Percentiles rank a stretch among this genome's conserved stretches.
These are phyloP conservation scores for Fistulinella prunicolor DNA, from an alignment of 768 basidiomycete species.

Conservation along the genomic window DNA sequence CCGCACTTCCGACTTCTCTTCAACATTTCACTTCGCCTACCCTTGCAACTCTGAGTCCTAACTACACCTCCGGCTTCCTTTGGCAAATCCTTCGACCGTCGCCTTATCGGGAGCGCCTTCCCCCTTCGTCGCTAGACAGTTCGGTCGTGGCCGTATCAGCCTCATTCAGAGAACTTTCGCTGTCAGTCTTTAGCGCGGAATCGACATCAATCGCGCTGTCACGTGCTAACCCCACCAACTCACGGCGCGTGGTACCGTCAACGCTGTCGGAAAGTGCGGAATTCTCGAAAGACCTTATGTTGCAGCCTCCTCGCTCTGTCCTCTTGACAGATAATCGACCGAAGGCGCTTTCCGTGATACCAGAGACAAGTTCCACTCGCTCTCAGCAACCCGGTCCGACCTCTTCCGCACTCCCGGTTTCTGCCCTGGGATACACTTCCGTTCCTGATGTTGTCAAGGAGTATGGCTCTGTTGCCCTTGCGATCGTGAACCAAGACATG, in stretches of 20 bases:
- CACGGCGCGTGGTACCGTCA: conserved; percentile 18
- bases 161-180: conserved; percentile 47
- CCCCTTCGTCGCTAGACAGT: conserved; percentile 26
- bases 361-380: conserved; percentile 11
- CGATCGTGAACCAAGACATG: conserved; percentile 49
- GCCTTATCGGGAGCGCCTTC: conserved; percentile 38
- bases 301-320: conserved; percentile 33
- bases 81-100: conserved; percentile 44
- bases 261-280: conserved; percentile 28
- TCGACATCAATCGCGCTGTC: conserved; percentile 33
- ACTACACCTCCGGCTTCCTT: conserved; percentile 29
- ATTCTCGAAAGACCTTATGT: conserved; percentile 35
- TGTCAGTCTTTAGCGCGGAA: conserved; percentile 50
- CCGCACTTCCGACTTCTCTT: conserved; percentile 21
- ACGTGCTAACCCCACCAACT: conserved; percentile 24
- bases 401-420: conserved; percentile 12
- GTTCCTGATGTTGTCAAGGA: conserved; percentile 49
- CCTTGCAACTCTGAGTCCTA: conserved; percentile 17
- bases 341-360: conserved; percentile 32
- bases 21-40: conserved; percentile 20
- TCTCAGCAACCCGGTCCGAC: conserved; percentile 12
- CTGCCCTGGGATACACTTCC: conserved; percentile 38
- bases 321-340: conserved; percentile 18
- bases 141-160: conserved; percentile 35
- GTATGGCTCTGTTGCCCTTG: conserved; percentile 42